Conservation (phyloP, 495 filamentous ascomycete species). For the Thozetella sp. region DNA sequence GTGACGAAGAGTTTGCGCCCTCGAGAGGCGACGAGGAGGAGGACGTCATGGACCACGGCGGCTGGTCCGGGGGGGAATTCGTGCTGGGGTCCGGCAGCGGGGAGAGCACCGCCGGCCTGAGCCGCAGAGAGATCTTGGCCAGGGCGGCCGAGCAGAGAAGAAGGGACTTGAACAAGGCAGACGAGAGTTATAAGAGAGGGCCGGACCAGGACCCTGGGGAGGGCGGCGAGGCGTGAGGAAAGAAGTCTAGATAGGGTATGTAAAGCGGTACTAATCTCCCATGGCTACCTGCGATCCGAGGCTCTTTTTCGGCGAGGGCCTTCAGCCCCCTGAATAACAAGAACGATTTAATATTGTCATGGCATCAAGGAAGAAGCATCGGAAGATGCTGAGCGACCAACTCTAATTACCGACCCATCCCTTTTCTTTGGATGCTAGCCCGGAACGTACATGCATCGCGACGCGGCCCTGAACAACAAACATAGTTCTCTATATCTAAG, state of each 20-base stretch:
- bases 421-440: neutral
- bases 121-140: constrained; percentile 71
- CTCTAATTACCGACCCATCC: constrained; percentile 4
- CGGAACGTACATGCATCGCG: constrained; percentile 4
- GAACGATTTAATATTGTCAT: neutral
- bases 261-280: too few species aligned
- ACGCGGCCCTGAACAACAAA: neutral
- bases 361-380: neutral
- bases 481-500: constrained; percentile 24
- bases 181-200: constrained; percentile 10
- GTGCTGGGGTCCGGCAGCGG: constrained; percentile 66
- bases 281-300: too few species aligned
- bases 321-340: too few species aligned
- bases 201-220: neutral
- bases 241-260: neutral
- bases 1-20: constrained; percentile 66
- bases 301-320: too few species aligned
- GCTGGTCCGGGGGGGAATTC: constrained; percentile 88
- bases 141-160: constrained; percentile 75
- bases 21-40: constrained; percentile 8
- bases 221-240: neutral
- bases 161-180: constrained; percentile 52
- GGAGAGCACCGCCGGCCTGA: constrained; percentile 24
- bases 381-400: neutral
- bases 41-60: constrained; percentile 68